Evolutionary conservation across 805 yeast genomes (phyloP).

Genomic region (Cyberlindnera mississippiensis): DNA sequence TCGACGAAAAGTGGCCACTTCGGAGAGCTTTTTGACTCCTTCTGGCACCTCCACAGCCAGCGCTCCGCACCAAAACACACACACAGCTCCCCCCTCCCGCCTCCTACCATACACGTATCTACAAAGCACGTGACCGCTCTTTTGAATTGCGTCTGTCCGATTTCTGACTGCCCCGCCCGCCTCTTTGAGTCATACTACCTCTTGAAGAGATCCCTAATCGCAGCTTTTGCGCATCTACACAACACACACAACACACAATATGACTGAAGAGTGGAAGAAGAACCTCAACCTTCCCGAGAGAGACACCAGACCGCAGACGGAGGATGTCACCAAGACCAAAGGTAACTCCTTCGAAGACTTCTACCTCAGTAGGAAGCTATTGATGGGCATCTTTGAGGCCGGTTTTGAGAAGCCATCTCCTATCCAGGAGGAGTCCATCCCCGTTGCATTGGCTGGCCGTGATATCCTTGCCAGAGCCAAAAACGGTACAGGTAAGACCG

Average conservation of each 20-base stretch:
- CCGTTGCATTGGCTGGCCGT: slow-evolving; percentile 91
- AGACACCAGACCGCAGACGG: slow-evolving; percentile 95
- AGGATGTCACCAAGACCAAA: slow-evolving; percentile 87
- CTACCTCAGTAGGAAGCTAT: slow-evolving; percentile 82
- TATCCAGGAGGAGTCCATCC: slow-evolving; percentile 95
- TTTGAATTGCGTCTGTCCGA: background rate
- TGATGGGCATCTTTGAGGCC: slow-evolving; percentile 98
- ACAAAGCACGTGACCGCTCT: no score
- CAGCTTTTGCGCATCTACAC: background rate
- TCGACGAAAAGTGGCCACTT: background rate
- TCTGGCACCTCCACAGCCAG: no score
- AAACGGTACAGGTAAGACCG: slow-evolving; percentile 98
- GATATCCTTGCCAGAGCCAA: slow-evolving; percentile 97
- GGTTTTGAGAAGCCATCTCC: slow-evolving; percentile 98
- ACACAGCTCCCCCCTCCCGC: background rate
- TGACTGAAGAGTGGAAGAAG: slow-evolving; percentile 68
- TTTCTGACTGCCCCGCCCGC: no score
- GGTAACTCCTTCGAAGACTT: slow-evolving; percentile 92
- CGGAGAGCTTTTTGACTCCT: no score
- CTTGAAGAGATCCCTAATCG: background rate
- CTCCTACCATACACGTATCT: background rate
- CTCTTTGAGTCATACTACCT: no score
- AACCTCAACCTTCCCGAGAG: slow-evolving; percentile 70
- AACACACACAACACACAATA: slow-evolving; percentile 11
- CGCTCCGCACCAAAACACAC: no score